Percentiles rank a stretch among this genome's conserved stretches.
These are phyloP conservation scores for Colletotrichum scovillei DNA, from an alignment of 2,329 filamentous ascomycete genomes.

Conservation along the genomic window DNA sequence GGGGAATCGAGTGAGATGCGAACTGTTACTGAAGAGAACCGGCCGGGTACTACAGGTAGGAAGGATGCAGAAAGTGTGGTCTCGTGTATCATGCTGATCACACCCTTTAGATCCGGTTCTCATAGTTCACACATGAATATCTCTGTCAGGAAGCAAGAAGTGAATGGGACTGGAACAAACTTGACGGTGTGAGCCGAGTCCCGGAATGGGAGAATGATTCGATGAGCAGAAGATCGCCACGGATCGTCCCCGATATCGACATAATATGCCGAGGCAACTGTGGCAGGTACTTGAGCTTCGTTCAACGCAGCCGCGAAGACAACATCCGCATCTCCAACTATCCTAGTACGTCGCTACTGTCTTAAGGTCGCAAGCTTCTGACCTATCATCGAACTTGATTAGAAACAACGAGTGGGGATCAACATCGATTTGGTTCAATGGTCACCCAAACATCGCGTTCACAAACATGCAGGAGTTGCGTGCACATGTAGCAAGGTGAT, in stretches of 20 bases:
- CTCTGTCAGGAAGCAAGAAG: background rate
- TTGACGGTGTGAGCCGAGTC: background rate
- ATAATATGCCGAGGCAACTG: background rate
- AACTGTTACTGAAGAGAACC: background rate
- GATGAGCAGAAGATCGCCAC: background rate
- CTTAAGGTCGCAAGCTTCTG: background rate
- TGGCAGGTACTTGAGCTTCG: background rate
- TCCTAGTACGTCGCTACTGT: too few species aligned
- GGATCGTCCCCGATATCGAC: background rate
- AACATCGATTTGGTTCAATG: background rate
- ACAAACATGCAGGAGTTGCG: background rate
- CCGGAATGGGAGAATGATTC: too few species aligned
- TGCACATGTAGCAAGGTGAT: too few species aligned
- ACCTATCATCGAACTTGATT: background rate
- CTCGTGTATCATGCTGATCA: background rate
- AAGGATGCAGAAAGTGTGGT: background rate
- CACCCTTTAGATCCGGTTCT: background rate
- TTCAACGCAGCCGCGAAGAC: background rate
- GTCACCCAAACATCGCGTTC: background rate
- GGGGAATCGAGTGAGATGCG: background rate
- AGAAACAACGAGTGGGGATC: background rate
- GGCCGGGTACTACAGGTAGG: background rate
- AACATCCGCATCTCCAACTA: background rate
- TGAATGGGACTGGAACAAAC: background rate
- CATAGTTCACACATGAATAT: background rate